Evolutionary conservation across 352 stramenopile genomes (phyloP).

Genomic region (Peronospora belbahrii): DNA sequence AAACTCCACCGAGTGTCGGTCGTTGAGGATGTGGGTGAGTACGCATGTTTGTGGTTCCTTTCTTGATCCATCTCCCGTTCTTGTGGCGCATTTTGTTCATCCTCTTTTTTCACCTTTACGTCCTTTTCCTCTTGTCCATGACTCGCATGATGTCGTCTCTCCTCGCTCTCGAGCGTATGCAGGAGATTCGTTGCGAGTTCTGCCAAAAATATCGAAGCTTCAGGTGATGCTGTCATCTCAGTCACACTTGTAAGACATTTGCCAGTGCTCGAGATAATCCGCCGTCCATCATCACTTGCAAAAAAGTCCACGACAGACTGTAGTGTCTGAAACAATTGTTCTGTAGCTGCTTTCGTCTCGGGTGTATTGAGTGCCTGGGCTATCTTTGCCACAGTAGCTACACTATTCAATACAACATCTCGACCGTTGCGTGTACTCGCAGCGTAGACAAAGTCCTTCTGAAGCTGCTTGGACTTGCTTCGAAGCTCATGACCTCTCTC

Average conservation of each 20-base stretch:
- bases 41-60: conserved; percentile 21
- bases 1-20: conserved; percentile 43
- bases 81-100: background rate
- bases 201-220: conserved; percentile 66
- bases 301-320: conserved; percentile 74
- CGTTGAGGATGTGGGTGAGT: conserved; percentile 35
- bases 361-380: conserved; percentile 65
- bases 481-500: conserved; percentile 38
- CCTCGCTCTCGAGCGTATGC: conserved; percentile 58
- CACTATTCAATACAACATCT: conserved; percentile 52
- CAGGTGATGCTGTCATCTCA: conserved; percentile 56
- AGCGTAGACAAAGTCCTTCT: conserved; percentile 44
- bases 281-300: conserved; percentile 46
- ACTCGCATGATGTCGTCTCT: conserved; percentile 24
- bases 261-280: conserved; percentile 43
- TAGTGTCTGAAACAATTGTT: conserved; percentile 51
- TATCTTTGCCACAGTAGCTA: conserved; percentile 55
- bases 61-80: conserved; percentile 16
- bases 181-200: conserved; percentile 69
- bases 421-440: conserved; percentile 44
- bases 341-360: conserved; percentile 56
- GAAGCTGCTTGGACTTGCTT: conserved; percentile 32
- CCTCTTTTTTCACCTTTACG: conserved; percentile 7
- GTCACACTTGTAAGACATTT: conserved; percentile 42
- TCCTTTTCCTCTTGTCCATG: conserved; percentile 3